Evolutionary conservation across 2,329 filamentous ascomycete species (phyloP), one percentile per base, ranked within the genome.

Genomic region (Beauveria scarabaeidicola): DNA sequence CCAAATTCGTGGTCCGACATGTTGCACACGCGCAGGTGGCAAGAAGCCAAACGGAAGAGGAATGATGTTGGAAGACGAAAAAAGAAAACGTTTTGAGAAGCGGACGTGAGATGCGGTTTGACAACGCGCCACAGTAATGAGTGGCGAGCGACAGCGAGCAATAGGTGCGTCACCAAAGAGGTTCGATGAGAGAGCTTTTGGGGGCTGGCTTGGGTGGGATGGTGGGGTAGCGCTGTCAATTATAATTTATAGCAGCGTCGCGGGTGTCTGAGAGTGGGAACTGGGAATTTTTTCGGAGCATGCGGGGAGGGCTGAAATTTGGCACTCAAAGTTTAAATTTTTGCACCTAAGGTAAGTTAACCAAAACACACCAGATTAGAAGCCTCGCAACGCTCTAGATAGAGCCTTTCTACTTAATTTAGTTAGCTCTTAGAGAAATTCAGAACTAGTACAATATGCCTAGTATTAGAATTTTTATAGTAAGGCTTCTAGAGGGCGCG

Each of bases 1-100:
- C 78, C 80, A 74, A 86, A 84, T 70, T 87, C 84, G 71, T 85
- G 81, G 67, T 87, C 84, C 60, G 84, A 87, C 84, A 87, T 87
- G 63, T 50, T 74, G 66, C 25, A 25, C 36, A 52, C 25, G 48
- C 38, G 40, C 23, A 23, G 13, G 8, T 48, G 47, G 25, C 21
- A 19, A 25, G 17, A 13, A 27, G 48, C 27, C 10, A 19, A 8
- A 19, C 50, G 41, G 19, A 40, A n/a, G 3, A 29, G 4, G 5
- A 43, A 46, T 7, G n/a, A 21, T 23, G 43, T 13, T 19, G 8
- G 47, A 52, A 8, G 19, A n/a, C n/a, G 10, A 44, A 43, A 29
- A 21, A 43, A 48, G 5, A 19, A 40, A 46, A 21, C 17, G 47
- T 19, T 15, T 23, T 19, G 25, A 40, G 38, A 52, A 27, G 11